Evolutionary conservation across 176 grass and related monocot species (phyloP).

Genomic region (Raddia distichophylla): DNA sequence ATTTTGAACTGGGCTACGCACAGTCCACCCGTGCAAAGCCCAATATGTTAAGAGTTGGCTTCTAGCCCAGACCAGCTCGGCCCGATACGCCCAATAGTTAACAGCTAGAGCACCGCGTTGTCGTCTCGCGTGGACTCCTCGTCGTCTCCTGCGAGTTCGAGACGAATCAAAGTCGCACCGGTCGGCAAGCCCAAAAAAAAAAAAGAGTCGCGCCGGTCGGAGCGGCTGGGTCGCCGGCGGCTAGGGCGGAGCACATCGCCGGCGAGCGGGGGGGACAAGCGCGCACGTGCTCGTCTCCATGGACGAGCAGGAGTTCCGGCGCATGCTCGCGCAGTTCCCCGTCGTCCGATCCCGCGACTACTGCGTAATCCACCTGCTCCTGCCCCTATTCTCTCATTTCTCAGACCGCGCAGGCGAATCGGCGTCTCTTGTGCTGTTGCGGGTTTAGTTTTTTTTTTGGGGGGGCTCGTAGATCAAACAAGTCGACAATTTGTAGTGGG

Average conservation of each 20-base stretch:
- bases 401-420: background rate
- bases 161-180: background rate
- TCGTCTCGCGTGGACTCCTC: conserved; percentile 24
- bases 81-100: background rate
- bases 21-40: background rate
- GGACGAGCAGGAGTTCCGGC: conserved; percentile 89
- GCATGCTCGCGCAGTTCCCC: conserved; percentile 83
- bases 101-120: background rate
- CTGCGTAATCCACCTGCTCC: conserved; percentile 63
- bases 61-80: background rate
- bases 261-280: conserved; percentile 4
- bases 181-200: too few species aligned
- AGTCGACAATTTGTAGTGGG: background rate
- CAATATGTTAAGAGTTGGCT: too few species aligned
- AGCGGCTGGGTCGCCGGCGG: background rate
- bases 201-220: too few species aligned
- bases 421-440: background rate
- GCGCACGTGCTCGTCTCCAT: conserved; percentile 35
- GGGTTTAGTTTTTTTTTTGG: conserved; percentile 12
- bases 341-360: conserved; percentile 76
- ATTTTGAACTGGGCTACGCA: background rate
- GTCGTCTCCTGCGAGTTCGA: background rate
- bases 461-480: background rate
- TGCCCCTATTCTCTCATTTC: background rate
- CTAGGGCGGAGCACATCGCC: background rate